phyloP scores from a whole-genome alignment of 169 alveolate genomes.

The Eimeria brunetti region DNA sequence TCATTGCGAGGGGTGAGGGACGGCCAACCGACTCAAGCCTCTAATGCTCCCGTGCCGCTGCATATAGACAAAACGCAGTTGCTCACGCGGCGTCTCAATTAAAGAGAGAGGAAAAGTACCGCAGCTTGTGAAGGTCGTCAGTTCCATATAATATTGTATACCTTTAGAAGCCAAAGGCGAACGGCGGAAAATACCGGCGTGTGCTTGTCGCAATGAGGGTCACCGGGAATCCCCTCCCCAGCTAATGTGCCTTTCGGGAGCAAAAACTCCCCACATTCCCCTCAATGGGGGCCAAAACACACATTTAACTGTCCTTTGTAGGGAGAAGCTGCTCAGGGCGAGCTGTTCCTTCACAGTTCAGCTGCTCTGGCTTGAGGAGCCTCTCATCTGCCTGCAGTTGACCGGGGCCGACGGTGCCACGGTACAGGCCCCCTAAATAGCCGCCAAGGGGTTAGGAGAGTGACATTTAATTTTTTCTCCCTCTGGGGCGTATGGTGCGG shows the following conservation, averaged over 20 bases:
- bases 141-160: background rate
- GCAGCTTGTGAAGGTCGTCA: background rate
- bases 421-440: background rate
- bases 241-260: background rate
- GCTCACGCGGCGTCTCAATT: background rate
- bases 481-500: background rate
- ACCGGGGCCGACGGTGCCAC: background rate
- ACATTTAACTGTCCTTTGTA: background rate
- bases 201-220: background rate
- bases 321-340: background rate
- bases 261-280: background rate
- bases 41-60: background rate
- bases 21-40: background rate
- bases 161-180: background rate
- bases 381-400: background rate
- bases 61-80: constrained; percentile 1
- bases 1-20: background rate
- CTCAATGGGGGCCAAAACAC: background rate
- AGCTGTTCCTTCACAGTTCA: background rate
- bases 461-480: too few relatives aligned
- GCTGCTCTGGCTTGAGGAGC: background rate
- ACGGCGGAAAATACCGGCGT: background rate
- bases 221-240: constrained; percentile 36
- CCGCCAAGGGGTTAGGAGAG: background rate
- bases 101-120: background rate